Evolutionary conservation across 2,329 filamentous ascomycete genomes (phyloP).

Genomic region (Aspergillus chevalieri): DNA sequence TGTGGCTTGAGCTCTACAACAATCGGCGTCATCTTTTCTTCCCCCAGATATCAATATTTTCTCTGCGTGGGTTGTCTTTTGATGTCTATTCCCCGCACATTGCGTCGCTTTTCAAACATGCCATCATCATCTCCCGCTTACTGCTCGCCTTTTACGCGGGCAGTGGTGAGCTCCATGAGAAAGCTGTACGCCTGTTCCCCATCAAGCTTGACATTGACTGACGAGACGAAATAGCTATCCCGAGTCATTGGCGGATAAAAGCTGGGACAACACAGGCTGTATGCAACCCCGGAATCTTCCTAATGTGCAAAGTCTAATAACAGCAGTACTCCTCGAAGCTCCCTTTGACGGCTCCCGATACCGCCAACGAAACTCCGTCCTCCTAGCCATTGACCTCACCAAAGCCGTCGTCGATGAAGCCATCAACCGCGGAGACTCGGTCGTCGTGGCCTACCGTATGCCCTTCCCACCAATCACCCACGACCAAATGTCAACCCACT

Average conservation of each 20-base stretch:
- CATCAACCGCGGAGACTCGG: constrained; percentile 65
- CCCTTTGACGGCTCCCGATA: constrained; percentile 53
- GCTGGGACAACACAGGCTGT: constrained; percentile 94
- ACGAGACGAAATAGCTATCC: constrained; percentile 61
- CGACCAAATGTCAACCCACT: neutral
- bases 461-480: constrained; percentile 4
- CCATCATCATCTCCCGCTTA: constrained; percentile 24
- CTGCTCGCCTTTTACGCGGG: constrained; percentile 56
- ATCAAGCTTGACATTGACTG: constrained; percentile 4
- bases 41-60: constrained; percentile 1
- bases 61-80: constrained; percentile 12
- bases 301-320: neutral
- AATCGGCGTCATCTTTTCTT: constrained; percentile 1
- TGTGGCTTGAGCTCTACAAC: constrained; percentile 3
- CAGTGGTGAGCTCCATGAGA: constrained; percentile 72
- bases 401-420: constrained; percentile 85
- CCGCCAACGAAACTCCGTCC: constrained; percentile 58
- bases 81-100: constrained; percentile 20
- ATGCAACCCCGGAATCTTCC: constrained; percentile 14
- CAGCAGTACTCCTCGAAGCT: constrained; percentile 61
- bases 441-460: constrained; percentile 85
- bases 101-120: constrained; percentile 28
- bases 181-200: constrained; percentile 56
- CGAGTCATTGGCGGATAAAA: constrained; percentile 76
- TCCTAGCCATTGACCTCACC: constrained; percentile 88